These are phyloP conservation scores for Aspergillus floridensis DNA, from an alignment of 2,329 filamentous ascomycete genomes.

Conservation along the genomic window DNA sequence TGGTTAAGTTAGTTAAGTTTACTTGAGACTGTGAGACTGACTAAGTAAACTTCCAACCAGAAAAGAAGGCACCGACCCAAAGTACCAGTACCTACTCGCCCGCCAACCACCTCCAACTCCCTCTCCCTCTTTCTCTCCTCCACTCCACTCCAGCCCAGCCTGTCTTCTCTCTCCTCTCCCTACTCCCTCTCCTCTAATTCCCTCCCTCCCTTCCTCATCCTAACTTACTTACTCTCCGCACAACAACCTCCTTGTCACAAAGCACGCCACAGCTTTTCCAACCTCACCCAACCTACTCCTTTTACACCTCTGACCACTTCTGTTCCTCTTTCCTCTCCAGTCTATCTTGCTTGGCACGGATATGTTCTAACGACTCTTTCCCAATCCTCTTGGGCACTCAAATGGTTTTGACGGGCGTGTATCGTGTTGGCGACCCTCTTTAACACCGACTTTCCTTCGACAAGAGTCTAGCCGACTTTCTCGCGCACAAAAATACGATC, in stretches of 20 bases:
- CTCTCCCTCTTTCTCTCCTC: background rate
- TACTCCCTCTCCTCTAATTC: background rate
- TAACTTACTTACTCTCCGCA: constrained; percentile 20
- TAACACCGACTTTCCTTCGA: constrained; percentile 16
- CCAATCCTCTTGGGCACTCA: constrained; percentile 18
- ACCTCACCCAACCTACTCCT: background rate
- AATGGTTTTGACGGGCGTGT: constrained; percentile 23
- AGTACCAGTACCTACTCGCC: background rate
- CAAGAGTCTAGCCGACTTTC: constrained; percentile 8
- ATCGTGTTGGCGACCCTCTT: constrained; percentile 24
- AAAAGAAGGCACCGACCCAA: background rate
- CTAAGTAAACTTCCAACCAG: background rate
- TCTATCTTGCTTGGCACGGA: constrained; percentile 5
- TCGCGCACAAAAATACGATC: constrained; percentile 9
- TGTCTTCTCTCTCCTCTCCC: background rate
- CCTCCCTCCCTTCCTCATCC: background rate
- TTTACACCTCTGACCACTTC: constrained; percentile 9
- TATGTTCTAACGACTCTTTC: constrained; percentile 21
- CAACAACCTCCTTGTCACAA: constrained; percentile 34
- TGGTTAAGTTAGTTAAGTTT: background rate
- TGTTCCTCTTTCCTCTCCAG: constrained; percentile 10
- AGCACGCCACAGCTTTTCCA: constrained; percentile 19
- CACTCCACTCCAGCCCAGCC: too few relatives aligned
- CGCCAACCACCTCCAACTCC: background rate
- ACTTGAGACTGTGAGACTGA: background rate